Evolutionary conservation across 148 eudicot species (phyloP).

Genomic region (Polygonum maritimum): DNA sequence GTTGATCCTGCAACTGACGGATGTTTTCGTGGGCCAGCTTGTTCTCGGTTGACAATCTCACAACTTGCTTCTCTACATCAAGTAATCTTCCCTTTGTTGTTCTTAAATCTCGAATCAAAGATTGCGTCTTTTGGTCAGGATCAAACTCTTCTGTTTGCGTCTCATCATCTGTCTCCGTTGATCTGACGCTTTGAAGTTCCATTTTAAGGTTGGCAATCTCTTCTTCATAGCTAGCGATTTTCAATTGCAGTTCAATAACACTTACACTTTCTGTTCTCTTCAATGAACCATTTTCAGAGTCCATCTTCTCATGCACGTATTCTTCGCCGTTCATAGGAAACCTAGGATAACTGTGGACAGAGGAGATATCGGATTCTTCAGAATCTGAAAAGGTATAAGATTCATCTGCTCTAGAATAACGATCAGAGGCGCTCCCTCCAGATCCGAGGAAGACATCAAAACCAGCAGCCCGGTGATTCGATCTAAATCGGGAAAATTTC

Average conservation of each 20-base stretch:
- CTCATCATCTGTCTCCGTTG: conserved; percentile 15
- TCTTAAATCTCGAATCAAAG: conserved; percentile 38
- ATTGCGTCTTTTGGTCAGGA: conserved; percentile 22
- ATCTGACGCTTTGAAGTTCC: conserved; percentile 36
- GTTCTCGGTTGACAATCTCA: conserved; percentile 42
- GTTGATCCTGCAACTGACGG: conserved; percentile 47
- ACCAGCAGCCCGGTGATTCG: conserved; percentile 84
- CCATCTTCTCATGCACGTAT: conserved; percentile 28
- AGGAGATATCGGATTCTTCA: conserved; percentile 83
- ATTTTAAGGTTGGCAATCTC: conserved; percentile 46
- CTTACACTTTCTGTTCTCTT: conserved; percentile 26
- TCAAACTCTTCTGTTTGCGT: conserved; percentile 20
- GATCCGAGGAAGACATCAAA: conserved; percentile 75
- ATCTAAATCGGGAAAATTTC: conserved; percentile 34
- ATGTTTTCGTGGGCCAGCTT: conserved; percentile 31
- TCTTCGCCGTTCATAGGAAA: conserved; percentile 34
- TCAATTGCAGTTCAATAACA: conserved; percentile 23
- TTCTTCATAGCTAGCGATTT: conserved; percentile 42
- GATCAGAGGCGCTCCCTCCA: conserved; percentile 48
- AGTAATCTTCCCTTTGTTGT: conserved; percentile 37
- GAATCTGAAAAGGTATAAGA: conserved; percentile 62
- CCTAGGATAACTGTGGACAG: conserved; percentile 48
- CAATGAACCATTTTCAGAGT: conserved; percentile 13
- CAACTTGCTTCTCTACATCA: conserved; percentile 48
- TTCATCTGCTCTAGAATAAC: conserved; percentile 49